phyloP scores from a whole-genome alignment of 306 rosid species.

The Cucumis cinereus region DNA sequence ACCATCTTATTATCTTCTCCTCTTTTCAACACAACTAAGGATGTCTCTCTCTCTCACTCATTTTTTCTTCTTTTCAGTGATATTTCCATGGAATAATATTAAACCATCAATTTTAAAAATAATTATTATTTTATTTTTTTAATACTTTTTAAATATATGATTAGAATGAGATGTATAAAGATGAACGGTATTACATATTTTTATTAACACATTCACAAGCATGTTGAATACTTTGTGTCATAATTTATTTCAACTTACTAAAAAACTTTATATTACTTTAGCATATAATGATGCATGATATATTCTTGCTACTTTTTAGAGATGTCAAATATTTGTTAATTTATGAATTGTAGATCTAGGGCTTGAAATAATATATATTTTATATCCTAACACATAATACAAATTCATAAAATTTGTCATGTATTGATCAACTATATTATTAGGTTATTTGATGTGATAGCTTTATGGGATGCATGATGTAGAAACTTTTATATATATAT shows the following conservation, averaged over 20 bases:
- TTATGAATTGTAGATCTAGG: neutral
- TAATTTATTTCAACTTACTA: neutral
- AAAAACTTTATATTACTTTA: neutral
- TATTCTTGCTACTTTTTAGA: neutral
- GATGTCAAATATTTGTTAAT: neutral
- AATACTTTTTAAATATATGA: no score
- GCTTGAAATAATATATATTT: neutral
- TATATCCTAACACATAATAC: neutral
- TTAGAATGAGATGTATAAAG: no score
- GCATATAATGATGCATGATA: neutral
- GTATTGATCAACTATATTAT: neutral
- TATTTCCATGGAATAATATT: no score
- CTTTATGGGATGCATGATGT: neutral
- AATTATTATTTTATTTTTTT: no score
- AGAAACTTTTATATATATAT: no score
- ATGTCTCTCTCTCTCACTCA: neutral
- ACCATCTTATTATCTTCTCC: neutral
- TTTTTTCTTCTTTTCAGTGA: no score
- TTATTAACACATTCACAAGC: neutral
- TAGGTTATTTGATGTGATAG: neutral
- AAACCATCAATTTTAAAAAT: no score
- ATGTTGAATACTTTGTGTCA: neutral
- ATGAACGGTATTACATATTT: neutral
- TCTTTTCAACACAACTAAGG: neutral
- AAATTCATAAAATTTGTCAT: neutral